A percentile compares a stretch with the other conserved stretches of the same genome.
Evolutionary conservation across 805 yeast genomes (phyloP).

Genomic region (Kazachstania taianensis): DNA sequence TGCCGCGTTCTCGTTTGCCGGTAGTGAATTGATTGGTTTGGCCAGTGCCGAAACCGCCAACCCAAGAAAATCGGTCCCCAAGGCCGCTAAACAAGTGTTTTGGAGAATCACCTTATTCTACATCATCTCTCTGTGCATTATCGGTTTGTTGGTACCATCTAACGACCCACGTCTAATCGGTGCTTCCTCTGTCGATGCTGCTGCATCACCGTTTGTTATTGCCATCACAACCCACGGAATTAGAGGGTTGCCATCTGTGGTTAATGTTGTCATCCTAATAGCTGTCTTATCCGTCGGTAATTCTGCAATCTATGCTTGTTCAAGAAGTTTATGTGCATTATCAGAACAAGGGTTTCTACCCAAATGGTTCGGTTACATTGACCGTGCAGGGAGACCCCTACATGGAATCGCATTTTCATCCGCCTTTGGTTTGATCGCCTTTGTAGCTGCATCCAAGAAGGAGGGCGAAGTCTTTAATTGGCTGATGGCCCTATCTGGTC

Average conservation of each 20-base stretch:
- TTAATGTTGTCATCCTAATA: slow-evolving; percentile 59
- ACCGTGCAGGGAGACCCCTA: slow-evolving; percentile 58
- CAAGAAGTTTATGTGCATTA: slow-evolving; percentile 55
- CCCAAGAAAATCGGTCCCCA: slow-evolving; percentile 40
- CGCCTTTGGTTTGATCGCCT: slow-evolving; percentile 47
- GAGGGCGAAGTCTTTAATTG: slow-evolving; percentile 51
- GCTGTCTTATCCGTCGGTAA: slow-evolving; percentile 66
- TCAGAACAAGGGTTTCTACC: slow-evolving; percentile 60
- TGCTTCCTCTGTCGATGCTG: slow-evolving; percentile 43
- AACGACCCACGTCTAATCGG: slow-evolving; percentile 36
- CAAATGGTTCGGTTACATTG: slow-evolving; percentile 46
- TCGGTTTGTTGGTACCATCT: slow-evolving; percentile 41
- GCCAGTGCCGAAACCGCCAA: slow-evolving; percentile 41
- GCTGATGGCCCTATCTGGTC: slow-evolving; percentile 55
- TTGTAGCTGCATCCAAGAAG: slow-evolving; percentile 44
- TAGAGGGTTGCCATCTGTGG: slow-evolving; percentile 49
- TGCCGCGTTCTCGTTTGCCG: slow-evolving; percentile 56
- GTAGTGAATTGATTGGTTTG: slow-evolving; percentile 43
- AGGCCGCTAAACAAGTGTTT: slow-evolving; percentile 45
- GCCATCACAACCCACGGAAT: slow-evolving; percentile 58
- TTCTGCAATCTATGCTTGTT: slow-evolving; percentile 58
- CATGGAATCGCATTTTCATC: slow-evolving; percentile 43
- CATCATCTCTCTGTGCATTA: slow-evolving; percentile 34
- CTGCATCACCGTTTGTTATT: slow-evolving; percentile 72
- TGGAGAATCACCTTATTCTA: slow-evolving; percentile 45